These are phyloP conservation scores for Daldinia vernicosa DNA, from an alignment of 495 filamentous ascomycete genomes.

Conservation along the genomic window DNA sequence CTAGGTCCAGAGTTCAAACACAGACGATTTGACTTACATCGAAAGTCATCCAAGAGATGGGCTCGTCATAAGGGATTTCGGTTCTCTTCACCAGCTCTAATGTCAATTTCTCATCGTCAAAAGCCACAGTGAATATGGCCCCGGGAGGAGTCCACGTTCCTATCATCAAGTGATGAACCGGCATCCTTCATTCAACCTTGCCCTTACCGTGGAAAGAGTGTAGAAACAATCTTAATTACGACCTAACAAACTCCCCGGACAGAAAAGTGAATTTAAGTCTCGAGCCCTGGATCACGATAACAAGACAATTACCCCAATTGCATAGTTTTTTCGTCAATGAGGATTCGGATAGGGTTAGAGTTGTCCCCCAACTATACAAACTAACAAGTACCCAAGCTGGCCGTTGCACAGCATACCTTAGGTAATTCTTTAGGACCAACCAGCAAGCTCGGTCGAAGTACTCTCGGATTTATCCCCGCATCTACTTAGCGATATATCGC, in stretches of 20 bases:
- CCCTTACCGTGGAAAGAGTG: neutral
- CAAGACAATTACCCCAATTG: neutral
- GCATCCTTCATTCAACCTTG: slow-evolving; percentile 54
- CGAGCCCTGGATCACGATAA: slow-evolving; percentile 8
- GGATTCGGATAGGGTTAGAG: neutral
- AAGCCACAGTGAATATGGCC: slow-evolving; percentile 83
- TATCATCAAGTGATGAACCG: slow-evolving; percentile 84
- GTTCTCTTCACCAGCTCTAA: slow-evolving; percentile 79
- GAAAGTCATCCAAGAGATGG: slow-evolving; percentile 91
- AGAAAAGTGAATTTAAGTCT: neutral
- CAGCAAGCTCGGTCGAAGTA: neutral
- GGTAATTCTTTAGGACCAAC: neutral
- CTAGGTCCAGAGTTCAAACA: neutral
- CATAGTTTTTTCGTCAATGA: neutral
- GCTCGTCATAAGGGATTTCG: slow-evolving; percentile 79
- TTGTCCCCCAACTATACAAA: neutral
- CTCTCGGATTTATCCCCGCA: slow-evolving; percentile 30
- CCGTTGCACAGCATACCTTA: slow-evolving; percentile 5
- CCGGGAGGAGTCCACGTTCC: slow-evolving; percentile 87
- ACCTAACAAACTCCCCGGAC: neutral
- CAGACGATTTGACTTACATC: slow-evolving; percentile 61
- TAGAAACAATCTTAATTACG: slow-evolving; percentile 3
- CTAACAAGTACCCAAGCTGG: neutral
- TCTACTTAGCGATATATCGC: slow-evolving; percentile 31
- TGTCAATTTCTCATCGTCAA: slow-evolving; percentile 78